These are phyloP conservation scores for Sabuloglossum arenarium DNA, from an alignment of 495 filamentous ascomycete species.

Conservation along the genomic window DNA sequence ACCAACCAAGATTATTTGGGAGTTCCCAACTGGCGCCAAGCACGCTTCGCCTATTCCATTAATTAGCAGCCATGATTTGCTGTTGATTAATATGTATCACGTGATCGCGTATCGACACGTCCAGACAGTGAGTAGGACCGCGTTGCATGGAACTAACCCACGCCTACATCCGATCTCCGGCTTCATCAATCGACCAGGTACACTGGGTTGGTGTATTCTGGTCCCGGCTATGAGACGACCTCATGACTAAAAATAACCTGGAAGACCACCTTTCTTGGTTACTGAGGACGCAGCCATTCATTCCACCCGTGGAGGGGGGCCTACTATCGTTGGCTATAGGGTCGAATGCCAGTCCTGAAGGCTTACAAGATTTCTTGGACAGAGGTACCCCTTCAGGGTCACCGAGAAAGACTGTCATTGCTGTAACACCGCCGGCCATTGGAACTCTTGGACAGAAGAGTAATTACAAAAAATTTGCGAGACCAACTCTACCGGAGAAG, in stretches of 20 bases:
- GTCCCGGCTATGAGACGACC: conserved; percentile 9
- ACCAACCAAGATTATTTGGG: too few species aligned
- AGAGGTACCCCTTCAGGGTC: background rate
- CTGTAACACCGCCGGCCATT: background rate
- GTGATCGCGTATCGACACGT: background rate
- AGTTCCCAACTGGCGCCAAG: too few species aligned
- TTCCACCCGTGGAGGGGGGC: conserved; percentile 12
- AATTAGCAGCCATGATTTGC: too few species aligned
- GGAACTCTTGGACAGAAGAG: background rate
- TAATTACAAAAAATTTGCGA: background rate
- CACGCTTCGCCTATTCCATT: too few species aligned
- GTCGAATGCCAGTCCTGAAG: background rate
- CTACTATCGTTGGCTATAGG: conserved; percentile 7
- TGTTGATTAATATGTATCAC: background rate
- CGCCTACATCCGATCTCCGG: background rate
- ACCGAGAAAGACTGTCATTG: background rate
- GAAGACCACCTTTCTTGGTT: conserved; percentile 37
- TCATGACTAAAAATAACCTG: conserved; percentile 48
- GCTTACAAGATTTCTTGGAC: background rate
- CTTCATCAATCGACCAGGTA: background rate
- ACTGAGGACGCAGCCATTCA: conserved; percentile 23
- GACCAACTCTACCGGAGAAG: background rate
- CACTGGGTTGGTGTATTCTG: conserved; percentile 19
- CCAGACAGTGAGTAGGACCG: too few species aligned
- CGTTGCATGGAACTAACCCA: background rate